Percentiles rank a stretch among this genome's conserved stretches.
Conservation (phyloP, 208 protist genomes). For the Borovskyia barvae region DNA sequence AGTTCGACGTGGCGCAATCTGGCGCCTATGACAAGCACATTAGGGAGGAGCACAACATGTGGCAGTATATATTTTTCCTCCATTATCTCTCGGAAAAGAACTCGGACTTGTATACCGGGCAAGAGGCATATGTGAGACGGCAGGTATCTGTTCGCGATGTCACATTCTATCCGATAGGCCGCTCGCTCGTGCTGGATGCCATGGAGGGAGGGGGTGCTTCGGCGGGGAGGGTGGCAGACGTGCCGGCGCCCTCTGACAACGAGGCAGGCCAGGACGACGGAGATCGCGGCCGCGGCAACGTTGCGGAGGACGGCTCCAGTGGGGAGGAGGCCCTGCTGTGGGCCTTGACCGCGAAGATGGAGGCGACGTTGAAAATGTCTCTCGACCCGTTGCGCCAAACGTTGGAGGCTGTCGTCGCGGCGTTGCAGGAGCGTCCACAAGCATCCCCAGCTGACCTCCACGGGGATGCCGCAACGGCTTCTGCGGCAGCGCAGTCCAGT, state of each 20-base stretch:
- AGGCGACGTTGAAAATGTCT: slow-evolving; percentile 12
- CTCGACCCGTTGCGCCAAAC: slow-evolving; percentile 24
- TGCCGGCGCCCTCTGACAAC: background rate
- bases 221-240: slow-evolving; percentile 5
- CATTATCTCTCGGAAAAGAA: slow-evolving; percentile 78
- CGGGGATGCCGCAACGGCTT: too few species aligned
- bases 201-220: slow-evolving; percentile 16
- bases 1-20: slow-evolving; percentile 71
- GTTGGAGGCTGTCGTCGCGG: slow-evolving; percentile 25
- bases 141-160: slow-evolving; percentile 48
- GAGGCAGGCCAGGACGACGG: background rate
- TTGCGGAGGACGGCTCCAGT: background rate
- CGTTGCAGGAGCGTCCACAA: slow-evolving; percentile 18
- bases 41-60: slow-evolving; percentile 93
- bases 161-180: slow-evolving; percentile 77
- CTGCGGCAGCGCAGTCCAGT: too few species aligned
- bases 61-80: slow-evolving; percentile 94
- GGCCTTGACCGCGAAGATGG: slow-evolving; percentile 18
- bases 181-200: slow-evolving; percentile 49
- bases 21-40: slow-evolving; percentile 87
- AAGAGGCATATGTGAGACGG: slow-evolving; percentile 78
- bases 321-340: slow-evolving; percentile 2
- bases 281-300: background rate
- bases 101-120: slow-evolving; percentile 59
- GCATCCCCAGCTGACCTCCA: too few species aligned